phyloP scores from a whole-genome alignment of 2,329 filamentous ascomycete species.

The Fusarium euwallaceae region DNA sequence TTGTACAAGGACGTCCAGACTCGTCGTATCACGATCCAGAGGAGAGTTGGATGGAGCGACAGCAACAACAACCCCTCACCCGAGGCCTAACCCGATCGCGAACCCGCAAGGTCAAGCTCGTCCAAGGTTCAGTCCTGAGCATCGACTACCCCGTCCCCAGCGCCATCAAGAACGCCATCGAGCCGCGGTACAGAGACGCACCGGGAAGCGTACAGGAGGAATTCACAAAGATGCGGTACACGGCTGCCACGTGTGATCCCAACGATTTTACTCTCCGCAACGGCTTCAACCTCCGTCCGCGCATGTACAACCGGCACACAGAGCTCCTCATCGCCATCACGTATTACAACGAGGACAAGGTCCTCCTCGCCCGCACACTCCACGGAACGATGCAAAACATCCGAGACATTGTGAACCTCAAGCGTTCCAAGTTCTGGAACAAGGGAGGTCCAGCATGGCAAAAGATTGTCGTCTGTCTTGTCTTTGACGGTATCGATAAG shows the following conservation, averaged over 20 bases:
- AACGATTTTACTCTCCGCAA: slow-evolving; percentile 44
- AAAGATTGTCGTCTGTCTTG: slow-evolving; percentile 44
- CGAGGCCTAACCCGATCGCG: slow-evolving; percentile 41
- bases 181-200: slow-evolving; percentile 37
- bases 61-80: slow-evolving; percentile 22
- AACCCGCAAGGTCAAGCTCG: slow-evolving; percentile 44
- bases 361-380: slow-evolving; percentile 43
- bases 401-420: slow-evolving; percentile 44
- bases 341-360: slow-evolving; percentile 46
- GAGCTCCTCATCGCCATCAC: slow-evolving; percentile 44
- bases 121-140: slow-evolving; percentile 44
- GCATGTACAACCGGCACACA: slow-evolving; percentile 45
- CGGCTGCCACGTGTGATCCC: slow-evolving; percentile 44
- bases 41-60: slow-evolving; percentile 44
- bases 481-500: slow-evolving; percentile 44
- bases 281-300: slow-evolving; percentile 43
- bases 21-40: slow-evolving; percentile 39
- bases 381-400: slow-evolving; percentile 44
- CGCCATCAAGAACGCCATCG: slow-evolving; percentile 44
- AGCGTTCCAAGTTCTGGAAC: slow-evolving; percentile 45
- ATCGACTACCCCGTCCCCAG: slow-evolving; percentile 45
- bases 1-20: slow-evolving; percentile 37
- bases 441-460: slow-evolving; percentile 45
- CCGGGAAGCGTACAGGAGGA: slow-evolving; percentile 40
- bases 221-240: slow-evolving; percentile 45